A percentile compares a stretch with the other conserved stretches of the same genome.
Conservation (phyloP, 345 rosid species). For the Anastatica hierochuntica region DNA sequence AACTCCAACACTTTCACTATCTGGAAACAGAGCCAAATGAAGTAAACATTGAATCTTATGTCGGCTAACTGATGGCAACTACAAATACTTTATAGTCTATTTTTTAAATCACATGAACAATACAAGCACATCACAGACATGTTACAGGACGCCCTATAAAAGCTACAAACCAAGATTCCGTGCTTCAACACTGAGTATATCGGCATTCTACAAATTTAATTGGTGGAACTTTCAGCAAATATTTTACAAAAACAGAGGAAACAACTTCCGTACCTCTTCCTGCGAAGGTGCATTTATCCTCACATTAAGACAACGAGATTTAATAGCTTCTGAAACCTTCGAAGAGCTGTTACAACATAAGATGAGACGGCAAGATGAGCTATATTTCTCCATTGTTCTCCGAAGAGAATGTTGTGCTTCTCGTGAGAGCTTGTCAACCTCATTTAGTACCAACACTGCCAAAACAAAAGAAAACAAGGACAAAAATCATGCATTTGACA, state of each 20-base stretch:
- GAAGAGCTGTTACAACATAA: conserved; percentile 96
- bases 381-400: conserved; percentile 97
- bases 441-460: conserved; percentile 86
- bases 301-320: conserved; percentile 94
- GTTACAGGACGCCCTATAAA: too few relatives aligned
- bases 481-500: not conserved
- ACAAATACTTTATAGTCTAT: too few relatives aligned
- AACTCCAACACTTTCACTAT: conserved; percentile 73
- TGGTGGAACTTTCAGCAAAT: too few relatives aligned
- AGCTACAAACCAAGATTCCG: too few relatives aligned
- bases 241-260: not conserved
- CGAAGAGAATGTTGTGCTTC: conserved; percentile 98
- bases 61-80: too few relatives aligned
- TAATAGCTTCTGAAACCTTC: conserved; percentile 89
- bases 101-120: too few relatives aligned
- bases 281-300: conserved; percentile 80
- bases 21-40: conserved; percentile 39
- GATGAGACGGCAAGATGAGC: conserved; percentile 79
- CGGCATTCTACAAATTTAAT: too few relatives aligned
- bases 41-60: too few relatives aligned
- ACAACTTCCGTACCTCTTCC: conserved; percentile 49
- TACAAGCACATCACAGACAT: too few relatives aligned
- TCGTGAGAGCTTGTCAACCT: conserved; percentile 98
- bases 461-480: conserved; percentile 1
- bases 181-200: too few relatives aligned